Base-by-base conservation (phyloP, 345 rosid species). In the Gossypium anomalum region DNA sequence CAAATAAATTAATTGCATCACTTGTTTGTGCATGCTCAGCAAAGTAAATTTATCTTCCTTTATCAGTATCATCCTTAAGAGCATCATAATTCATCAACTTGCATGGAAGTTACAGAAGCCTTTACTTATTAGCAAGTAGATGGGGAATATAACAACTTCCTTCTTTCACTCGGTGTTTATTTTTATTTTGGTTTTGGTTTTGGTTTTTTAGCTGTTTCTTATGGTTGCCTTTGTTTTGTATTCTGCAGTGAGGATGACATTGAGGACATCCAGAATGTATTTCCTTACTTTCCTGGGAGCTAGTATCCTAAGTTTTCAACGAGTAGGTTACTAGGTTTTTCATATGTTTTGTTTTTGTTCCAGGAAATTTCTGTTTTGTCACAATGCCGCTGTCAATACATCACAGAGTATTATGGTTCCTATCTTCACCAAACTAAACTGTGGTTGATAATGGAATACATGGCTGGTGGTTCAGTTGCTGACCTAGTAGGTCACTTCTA, bases 391-490 rank as follows among this genome's bases (percentile, higher is more conserved):
- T 93, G 89, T 79, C 98, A 85, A 73, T 96, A 93, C 83, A 95
- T 95, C 71, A 95, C 99, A 0, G 97, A 92, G 82, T 91, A 95
- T 75, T 93, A 93, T 86, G 97, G 99, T 79, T 95, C 99, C 67
- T 91, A 89, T 82, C 97, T 95, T 74, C 89, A 92, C 77, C 98
- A 91, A 84, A 95, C 99, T 73, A 95, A 95, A 86, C 81, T 95
- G 62, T 93, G 99, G 97, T 93, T 96, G 83, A 90, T 96, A 81
- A 96, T 95, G 97, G 99, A 95, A 75, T 95, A 83, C 84, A 92
- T 95, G 99, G 97, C 97, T 12, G 98, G 99, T 80, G 99, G 98
- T 78, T 95, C 99, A 66, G 99, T 95, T 82, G 98, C 99, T 80
- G 99, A 93, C 84, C 92, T 96, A 59, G 99, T 96, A 89, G 74